Evolutionary conservation across 2,329 filamentous ascomycete genomes (phyloP).

Genomic region (Epichloe sylvatica): DNA sequence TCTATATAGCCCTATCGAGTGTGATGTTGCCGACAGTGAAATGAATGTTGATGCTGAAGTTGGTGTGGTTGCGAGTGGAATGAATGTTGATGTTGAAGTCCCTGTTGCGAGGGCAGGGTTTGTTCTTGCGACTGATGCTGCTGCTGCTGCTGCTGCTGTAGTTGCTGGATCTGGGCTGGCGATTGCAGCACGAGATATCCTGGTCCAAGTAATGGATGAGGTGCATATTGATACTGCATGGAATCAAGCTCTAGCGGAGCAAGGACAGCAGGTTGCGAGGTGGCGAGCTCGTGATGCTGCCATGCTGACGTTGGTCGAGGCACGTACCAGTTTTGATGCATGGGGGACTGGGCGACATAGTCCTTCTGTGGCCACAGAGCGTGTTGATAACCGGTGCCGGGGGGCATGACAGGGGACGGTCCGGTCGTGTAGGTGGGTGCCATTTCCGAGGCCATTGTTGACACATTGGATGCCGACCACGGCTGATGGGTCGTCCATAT

Average conservation of each 20-base stretch:
- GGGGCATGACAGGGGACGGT: constrained; percentile 4
- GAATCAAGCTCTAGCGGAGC: constrained; percentile 4
- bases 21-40: constrained; percentile 3
- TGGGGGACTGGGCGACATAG: background rate
- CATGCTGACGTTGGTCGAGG: background rate
- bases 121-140: background rate
- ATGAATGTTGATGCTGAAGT: constrained; percentile 1
- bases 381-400: constrained; percentile 1
- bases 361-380: background rate
- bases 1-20: constrained; percentile 1
- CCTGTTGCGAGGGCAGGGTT: background rate
- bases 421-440: background rate
- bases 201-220: constrained; percentile 5
- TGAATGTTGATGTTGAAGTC: background rate
- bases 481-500: constrained; percentile 6
- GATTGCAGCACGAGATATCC: constrained; percentile 6
- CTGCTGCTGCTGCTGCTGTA: constrained; percentile 3
- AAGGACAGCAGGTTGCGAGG: background rate
- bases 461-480: background rate
- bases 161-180: background rate
- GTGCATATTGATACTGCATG: constrained; percentile 4
- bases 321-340: background rate
- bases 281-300: constrained; percentile 2
- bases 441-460: constrained; percentile 1
- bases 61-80: background rate